Base-by-base conservation (phyloP, 2,329 filamentous ascomycete genomes). In the Decorospora gaudefroyi region DNA sequence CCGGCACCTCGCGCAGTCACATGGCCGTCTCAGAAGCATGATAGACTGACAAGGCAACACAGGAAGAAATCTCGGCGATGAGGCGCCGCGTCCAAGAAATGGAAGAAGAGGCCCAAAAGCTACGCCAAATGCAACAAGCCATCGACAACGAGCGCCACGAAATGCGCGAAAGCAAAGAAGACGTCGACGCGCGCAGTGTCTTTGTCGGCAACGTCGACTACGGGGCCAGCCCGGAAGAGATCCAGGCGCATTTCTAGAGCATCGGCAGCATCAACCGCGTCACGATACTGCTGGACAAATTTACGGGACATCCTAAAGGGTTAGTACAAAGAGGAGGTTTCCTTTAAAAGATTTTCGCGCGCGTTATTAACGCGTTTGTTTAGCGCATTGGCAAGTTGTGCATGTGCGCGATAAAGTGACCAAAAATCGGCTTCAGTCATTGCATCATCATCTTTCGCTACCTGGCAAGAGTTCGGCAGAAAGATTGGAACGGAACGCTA, bases 141-240 rank as follows among this genome's bases (percentile, higher is more conserved):
- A 80, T 97, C 51, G 92, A 97, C 70, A 85, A 91, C 68, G 87
- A 93, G 64, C 85, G 84, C 52, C 85, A 90, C 55, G 88, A 88
- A 60, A 79, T 93, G 50, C 83, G 87, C 56, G 93, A 97, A 69
- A 90, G 91, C 76, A 95, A 95, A 74, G 91, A 96, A 71, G 95
- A 96, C 59, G 85, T 99, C 47, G 93, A 99, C 74, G 86, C 86
- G 57, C 86, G 93, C 64, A 96, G 90, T 74, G 90, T 99, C 72
- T 99, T 99, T 70, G 93, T 99, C 30, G 93, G 93, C 59, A 99
- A 99, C 62, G 93, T 99, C 57, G 93, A 99, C 74, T 99, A 99
- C 73, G 91, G 89, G 51, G 91, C 92, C 15, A 95, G 90, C 18
- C 93, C 93, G 2, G 93, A 99, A 74, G 93, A 99, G 76, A 93